These are phyloP conservation scores for Eucalyptus victrix DNA, from an alignment of 345 rosid genomes.

Conservation along the genomic window DNA sequence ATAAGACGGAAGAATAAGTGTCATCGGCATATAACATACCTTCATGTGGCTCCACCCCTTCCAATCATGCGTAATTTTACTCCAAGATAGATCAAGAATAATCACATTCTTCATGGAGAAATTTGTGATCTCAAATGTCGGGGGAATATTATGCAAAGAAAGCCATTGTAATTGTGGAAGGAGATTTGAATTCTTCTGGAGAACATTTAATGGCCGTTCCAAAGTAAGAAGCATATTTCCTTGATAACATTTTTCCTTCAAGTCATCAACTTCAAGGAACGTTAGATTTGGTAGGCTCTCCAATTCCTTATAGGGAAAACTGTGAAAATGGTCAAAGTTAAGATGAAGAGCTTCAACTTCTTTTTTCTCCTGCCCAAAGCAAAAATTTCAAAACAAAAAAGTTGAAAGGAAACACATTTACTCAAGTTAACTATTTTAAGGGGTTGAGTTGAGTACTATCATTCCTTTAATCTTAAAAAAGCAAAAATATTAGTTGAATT, in stretches of 20 bases:
- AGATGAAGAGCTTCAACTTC: too few relatives aligned
- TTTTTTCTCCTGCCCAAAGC: too few relatives aligned
- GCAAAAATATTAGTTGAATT: too few relatives aligned
- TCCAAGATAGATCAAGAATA: neutral
- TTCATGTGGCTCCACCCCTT: neutral
- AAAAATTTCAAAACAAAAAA: too few relatives aligned
- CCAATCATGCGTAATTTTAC: neutral
- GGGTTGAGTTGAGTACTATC: neutral
- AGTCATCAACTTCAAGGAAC: too few relatives aligned
- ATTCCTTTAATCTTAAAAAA: neutral
- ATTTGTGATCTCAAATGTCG: neutral
- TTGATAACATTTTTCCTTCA: too few relatives aligned
- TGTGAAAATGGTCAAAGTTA: too few relatives aligned
- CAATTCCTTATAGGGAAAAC: too few relatives aligned
- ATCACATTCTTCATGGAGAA: neutral
- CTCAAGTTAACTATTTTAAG: neutral
- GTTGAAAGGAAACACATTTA: neutral
- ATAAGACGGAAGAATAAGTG: rapidly evolving
- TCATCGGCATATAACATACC: neutral
- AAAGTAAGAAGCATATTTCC: too few relatives aligned
- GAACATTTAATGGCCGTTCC: too few relatives aligned
- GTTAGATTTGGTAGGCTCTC: too few relatives aligned
- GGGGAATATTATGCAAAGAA: neutral
- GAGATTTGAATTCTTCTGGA: neutral
- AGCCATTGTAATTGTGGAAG: neutral